These are phyloP conservation scores for Candida ficus DNA, from an alignment of 805 yeast genomes.

Conservation along the genomic window DNA sequence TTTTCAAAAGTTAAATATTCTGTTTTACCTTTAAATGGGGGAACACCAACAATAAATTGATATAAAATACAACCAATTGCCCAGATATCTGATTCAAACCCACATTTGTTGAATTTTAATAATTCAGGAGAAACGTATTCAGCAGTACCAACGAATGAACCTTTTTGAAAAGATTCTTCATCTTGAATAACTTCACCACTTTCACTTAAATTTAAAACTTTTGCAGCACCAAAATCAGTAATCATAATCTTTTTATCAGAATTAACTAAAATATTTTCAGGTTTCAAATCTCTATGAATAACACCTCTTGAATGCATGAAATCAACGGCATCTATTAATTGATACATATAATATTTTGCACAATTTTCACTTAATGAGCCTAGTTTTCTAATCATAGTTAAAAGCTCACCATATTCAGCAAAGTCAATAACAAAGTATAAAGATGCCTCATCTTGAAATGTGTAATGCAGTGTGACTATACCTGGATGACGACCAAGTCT, in stretches of 20 bases:
- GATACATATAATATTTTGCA: constrained; percentile 75
- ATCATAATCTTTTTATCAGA: constrained; percentile 84
- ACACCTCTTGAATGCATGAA: constrained; percentile 88
- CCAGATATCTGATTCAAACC: constrained; percentile 94
- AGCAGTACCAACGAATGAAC: constrained; percentile 76
- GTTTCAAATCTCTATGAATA: constrained; percentile 91
- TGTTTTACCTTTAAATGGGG: constrained; percentile 81
- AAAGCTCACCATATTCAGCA: constrained; percentile 92
- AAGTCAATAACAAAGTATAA: constrained; percentile 89
- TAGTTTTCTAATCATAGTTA: constrained; percentile 67
- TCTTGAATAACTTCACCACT: constrained; percentile 28
- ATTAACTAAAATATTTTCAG: constrained; percentile 85
- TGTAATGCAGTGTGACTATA: constrained; percentile 82
- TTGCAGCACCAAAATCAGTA: constrained; percentile 98
- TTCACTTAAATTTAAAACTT: constrained; percentile 43
- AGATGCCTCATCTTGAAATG: constrained; percentile 88
- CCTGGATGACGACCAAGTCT: constrained; percentile 92
- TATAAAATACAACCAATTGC: constrained; percentile 93
- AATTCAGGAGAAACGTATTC: constrained; percentile 51
- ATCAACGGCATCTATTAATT: constrained; percentile 83
- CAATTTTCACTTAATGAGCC: constrained; percentile 76
- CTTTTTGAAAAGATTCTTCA: constrained; percentile 25
- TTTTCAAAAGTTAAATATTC: constrained; percentile 80
- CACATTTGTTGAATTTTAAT: constrained; percentile 73
- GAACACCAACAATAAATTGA: constrained; percentile 90